These are phyloP conservation scores for Colletotrichum neosansevieriae DNA, from an alignment of 2,329 filamentous ascomycete species.

Conservation along the genomic window DNA sequence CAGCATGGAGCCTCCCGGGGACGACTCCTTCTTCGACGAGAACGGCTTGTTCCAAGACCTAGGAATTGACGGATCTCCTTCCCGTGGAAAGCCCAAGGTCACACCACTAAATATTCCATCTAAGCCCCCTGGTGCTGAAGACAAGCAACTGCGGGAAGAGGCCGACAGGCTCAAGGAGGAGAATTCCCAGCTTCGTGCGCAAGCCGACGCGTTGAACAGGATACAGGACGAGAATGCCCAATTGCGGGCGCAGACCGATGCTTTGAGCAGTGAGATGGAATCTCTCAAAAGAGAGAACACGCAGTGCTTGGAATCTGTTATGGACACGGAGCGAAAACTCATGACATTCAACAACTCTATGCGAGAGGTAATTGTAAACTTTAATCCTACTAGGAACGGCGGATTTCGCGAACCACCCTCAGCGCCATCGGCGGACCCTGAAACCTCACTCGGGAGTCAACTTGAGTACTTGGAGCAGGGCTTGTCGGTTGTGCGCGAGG, in stretches of 20 bases:
- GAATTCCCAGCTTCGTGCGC: constrained; percentile 53
- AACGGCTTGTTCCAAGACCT: constrained; percentile 79
- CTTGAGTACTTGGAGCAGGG: constrained; percentile 79
- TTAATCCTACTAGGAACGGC: constrained; percentile 67
- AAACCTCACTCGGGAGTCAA: constrained; percentile 63
- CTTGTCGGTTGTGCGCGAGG: constrained; percentile 70
- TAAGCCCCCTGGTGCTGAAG: constrained; percentile 68
- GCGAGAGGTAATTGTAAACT: constrained; percentile 73
- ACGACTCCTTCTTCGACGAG: constrained; percentile 80
- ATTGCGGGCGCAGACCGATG: constrained; percentile 50
- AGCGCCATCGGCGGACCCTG: constrained; percentile 3
- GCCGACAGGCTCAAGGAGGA: constrained; percentile 62
- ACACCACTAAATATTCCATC: constrained; percentile 68
- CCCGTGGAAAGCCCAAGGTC: constrained; percentile 51
- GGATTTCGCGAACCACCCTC: constrained; percentile 59
- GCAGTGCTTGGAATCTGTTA: constrained; percentile 63
- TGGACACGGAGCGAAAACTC: constrained; percentile 73
- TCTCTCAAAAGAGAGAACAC: constrained; percentile 50
- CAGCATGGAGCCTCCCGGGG: constrained; percentile 66
- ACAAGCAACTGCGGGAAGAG: constrained; percentile 62
- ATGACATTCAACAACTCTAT: constrained; percentile 76
- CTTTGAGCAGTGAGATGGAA: constrained; percentile 51
- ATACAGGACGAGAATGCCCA: constrained; percentile 48
- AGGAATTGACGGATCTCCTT: constrained; percentile 53
- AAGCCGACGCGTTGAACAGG: constrained; percentile 49